Conservation (phyloP, 208 protist genomes). For the Acanthamoeba quina region DNA sequence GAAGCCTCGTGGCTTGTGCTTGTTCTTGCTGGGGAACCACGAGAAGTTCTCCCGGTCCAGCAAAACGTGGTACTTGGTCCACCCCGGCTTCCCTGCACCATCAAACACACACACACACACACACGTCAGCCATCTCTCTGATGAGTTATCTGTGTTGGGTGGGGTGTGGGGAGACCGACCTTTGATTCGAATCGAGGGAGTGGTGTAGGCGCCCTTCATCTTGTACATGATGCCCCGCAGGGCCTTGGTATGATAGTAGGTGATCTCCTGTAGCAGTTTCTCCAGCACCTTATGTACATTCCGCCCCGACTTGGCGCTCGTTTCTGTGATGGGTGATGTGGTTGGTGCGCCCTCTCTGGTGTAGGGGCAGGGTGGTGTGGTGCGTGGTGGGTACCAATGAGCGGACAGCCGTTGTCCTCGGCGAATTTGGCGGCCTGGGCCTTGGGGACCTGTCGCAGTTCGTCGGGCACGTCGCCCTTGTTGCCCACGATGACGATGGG, state of each 20-base stretch:
- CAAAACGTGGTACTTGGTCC: constrained; percentile 24
- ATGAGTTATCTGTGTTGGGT: no score
- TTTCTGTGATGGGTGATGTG: background rate
- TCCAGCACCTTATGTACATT: constrained; percentile 58
- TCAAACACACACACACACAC: no score
- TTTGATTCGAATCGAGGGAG: background rate
- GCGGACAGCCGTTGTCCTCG: constrained; percentile 35
- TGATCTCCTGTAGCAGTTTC: constrained; percentile 53
- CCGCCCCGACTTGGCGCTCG: constrained; percentile 19
- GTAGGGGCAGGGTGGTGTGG: no score
- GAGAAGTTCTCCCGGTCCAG: constrained; percentile 60
- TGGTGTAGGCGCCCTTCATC: background rate
- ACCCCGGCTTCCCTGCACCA: background rate
- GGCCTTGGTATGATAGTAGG: constrained; percentile 58
- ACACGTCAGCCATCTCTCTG: background rate
- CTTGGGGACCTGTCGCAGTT: constrained; percentile 18
- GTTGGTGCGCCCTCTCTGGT: background rate
- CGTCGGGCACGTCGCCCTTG: constrained; percentile 52
- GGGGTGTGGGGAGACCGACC: background rate
- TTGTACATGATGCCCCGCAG: constrained; percentile 2
- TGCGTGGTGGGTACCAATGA: background rate
- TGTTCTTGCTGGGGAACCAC: constrained; percentile 53
- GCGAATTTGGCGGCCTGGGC: background rate
- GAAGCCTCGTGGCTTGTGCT: constrained; percentile 10
- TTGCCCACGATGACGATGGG: constrained; percentile 65